A percentile compares a stretch with the other conserved stretches of the same genome.
Evolutionary conservation across 306 rosid species (phyloP).

Genomic region (Pyrus bretschneideri): DNA sequence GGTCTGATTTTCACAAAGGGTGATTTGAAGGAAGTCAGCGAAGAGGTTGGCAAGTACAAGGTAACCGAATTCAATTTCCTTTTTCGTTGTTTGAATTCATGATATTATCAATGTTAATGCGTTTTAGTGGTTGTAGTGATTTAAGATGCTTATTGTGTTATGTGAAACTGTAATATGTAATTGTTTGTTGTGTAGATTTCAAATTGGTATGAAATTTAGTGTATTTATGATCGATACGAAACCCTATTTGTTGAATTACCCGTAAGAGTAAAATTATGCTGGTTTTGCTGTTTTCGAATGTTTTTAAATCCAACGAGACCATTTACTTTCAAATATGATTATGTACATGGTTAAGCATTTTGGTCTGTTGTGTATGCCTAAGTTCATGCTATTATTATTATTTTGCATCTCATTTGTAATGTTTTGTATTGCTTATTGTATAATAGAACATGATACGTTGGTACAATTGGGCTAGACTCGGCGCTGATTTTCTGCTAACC

Average conservation of each 20-base stretch:
- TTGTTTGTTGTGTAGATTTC: neutral
- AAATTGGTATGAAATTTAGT: neutral
- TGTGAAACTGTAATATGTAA: too few species aligned
- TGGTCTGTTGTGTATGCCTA: too few species aligned
- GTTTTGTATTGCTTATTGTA: too few species aligned
- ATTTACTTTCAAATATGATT: neutral
- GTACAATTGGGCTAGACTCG: too few species aligned
- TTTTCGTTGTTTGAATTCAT: neutral
- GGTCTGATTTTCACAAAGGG: conserved; percentile 91
- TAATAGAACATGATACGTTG: too few species aligned
- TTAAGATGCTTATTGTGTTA: too few species aligned
- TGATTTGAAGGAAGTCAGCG: conserved; percentile 89
- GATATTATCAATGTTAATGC: neutral
- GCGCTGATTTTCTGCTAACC: neutral
- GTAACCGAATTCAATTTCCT: conserved; percentile 2
- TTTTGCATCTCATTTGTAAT: too few species aligned
- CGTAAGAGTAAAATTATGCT: neutral
- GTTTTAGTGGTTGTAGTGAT: neutral
- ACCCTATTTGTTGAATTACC: neutral
- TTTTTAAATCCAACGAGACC: too few species aligned
- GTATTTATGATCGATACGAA: neutral
- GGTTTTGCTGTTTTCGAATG: neutral
- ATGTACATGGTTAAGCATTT: too few species aligned
- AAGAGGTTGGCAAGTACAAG: conserved; percentile 95
- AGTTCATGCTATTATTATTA: too few species aligned